Base-by-base conservation (phyloP, 2,329 filamentous ascomycete species). In the Aspergillus sp. region DNA sequence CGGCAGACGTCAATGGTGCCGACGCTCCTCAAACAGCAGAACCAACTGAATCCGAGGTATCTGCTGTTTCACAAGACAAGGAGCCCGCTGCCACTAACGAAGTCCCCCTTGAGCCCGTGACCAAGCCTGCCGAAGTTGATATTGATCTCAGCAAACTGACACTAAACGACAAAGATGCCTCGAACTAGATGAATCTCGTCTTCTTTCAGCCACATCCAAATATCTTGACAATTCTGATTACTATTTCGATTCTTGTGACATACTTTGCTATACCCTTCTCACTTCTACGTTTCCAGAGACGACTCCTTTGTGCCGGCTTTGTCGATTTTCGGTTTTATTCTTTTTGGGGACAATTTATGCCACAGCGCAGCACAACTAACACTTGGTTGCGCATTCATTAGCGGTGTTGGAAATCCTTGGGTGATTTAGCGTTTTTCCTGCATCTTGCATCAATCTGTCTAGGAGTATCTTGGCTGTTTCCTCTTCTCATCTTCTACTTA, bases 71-170 rank as follows among this genome's bases (percentile, higher is more conserved):
- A 11, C 17, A 44, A 4, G 55, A 48, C 8, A 48, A 30, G 4
- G 20, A 26, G n/a, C 20, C 20, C n/a, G 55, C 59, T 4, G 44
- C 32, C 24, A 43, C 58, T 30, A 41, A 44, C 13, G 57, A 63
- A 30, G 44, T 20, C 15, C 36, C 44, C 36, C n/a, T 48, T 5
- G 44, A 55, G 18, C 30, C n/a, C 12, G 34, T 15, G 11, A n/a
- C 30, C 2, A 63, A 65, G 45, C 47, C 62, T 13, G 55, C 61
- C 51, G 62, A 63, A 7, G 60, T 64, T 48, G 68, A 66, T n/a
- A 59, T 67, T 58, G 67, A 70, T 45, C 63, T 68, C 52, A 62
- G 59, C 48, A 66, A 59, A 34, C 54, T 70, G 45, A 57, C 64
- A 22, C 56, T 69, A 47, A 65, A 63, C 55, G 50, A 50, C 15